Base-by-base conservation (phyloP, 176 grass and related monocot species). In the Cymbopogon citratus region DNA sequence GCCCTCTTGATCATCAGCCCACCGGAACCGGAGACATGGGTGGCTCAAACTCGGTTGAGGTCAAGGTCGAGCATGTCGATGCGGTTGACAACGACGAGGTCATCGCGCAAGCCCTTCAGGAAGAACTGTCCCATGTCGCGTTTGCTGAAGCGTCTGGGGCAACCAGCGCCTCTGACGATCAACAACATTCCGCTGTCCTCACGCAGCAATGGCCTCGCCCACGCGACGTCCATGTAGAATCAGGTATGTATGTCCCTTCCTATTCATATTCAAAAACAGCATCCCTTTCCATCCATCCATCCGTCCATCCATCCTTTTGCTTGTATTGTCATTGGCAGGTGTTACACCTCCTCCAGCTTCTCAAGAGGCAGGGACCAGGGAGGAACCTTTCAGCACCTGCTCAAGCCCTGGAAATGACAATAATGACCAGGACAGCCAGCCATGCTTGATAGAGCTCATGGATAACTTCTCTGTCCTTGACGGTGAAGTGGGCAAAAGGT, bases 401-500 rank as follows among this genome's bases (percentile, higher is more conserved):
- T 81, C 90, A 25, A 92, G 57, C 62, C 88, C 84, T 19, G 87
- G 72, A 62, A 74, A 87, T 44, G 69, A 85, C 51, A 60, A 24
- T 60, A 77, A 85, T 45, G 69, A 19, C 6, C 43, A 75, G 13
- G 45, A 70, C 51, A 79, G 44, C 7, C 62, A 77, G 4, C 12
- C 21, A 0, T 73, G 70, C 44, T 44, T 74, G 3, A 72, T 92
- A 54, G 86, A 94, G 56, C 27, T 89, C 14, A 67, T 89, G 3
- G 88, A 89, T 6, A 86, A 91, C 36, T 90, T 77, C 71, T 89
- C 86, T 28, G 52, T 29, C 33, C 62, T 98, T 1, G 92, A 94
- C 27, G 88, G 88, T 21, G 86, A 94, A 89, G 92, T 98, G 54
- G 92, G 88, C 43, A 91, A 95, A 69, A 87, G 92, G 77, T 78